Base-by-base conservation (phyloP, 768 basidiomycete genomes). In the Clavaria fumosa region DNA sequence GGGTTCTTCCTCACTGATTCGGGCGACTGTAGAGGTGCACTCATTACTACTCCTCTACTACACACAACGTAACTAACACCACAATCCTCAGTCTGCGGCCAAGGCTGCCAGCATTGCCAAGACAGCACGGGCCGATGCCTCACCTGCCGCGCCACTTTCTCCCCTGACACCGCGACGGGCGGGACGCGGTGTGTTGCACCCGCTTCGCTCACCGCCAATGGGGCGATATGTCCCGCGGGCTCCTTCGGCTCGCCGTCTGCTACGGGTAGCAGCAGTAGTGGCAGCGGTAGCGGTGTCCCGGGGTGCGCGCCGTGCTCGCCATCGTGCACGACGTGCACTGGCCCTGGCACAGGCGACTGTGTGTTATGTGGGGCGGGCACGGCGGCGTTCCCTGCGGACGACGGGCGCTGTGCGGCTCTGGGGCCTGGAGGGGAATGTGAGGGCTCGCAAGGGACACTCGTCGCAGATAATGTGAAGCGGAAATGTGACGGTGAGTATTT, bases 381-480 rank as follows among this genome's bases (percentile, higher is more conserved):
- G 34, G 83, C 69, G 45, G 52, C 67, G 14, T 64, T 82, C 39
- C 74, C 78, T 35, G 80, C n/a, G n/a, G n/a, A n/a, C n/a, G n/a
- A 83, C 0, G 62, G 52, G 31, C 90, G 89, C 51, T 81, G 88
- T 12, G 54, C 63, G 33, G 62, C 76, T 22, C 69, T 75, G 49
- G 56, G 56, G 11, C 64, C 70, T 43, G 89, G n/a, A n/a, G n/a
- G 89, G 3, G 70, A 83, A 6, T 93, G 89, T 57, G 59, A 69
- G 31, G 75, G 74, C 5, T 67, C 80, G 7, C 69, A 63, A 32
- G 59, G 82, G 44, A 69, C n/a, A n/a, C n/a, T n/a, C n/a, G n/a
- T 90, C 23, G 84, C 74, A 15, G 80, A 93, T 46, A 85, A 84
- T 47, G 66, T 69, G 51, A 90, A 88, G 58, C 60, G 68, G n/a